Base-by-base conservation (phyloP, 129 eudicot genomes). In the Cynara cardunculus region DNA sequence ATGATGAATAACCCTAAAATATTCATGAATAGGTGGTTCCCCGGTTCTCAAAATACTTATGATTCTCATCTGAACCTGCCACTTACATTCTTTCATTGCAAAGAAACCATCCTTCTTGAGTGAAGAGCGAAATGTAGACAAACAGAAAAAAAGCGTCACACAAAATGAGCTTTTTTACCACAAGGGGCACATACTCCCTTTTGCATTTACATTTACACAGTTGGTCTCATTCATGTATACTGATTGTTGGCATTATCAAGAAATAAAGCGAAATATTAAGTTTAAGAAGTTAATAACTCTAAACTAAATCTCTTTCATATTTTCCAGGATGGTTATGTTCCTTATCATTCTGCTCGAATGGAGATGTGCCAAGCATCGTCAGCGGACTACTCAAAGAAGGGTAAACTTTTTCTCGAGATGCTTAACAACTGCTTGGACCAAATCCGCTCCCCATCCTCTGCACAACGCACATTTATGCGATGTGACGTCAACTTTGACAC, bases 301-400 rank as follows among this genome's bases (percentile, higher is more conserved):
- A 53, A 16, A 53, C 18, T 53, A 53, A 53, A 14, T 53, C 8
- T 53, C 19, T 53, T 53, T 53, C 22, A 24, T 24, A 64, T 64
- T 64, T 41, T 80, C 72, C 89, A 95, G 99, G 99, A 95, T 77
- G 99, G 99, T 70, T 95, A 95, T 77, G 99, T 95, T 34, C 99
- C 99, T 14, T 92, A 95, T 71, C 99, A 95, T 83, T 95, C 99
- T 14, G 99, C 99, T 5, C 85, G 99, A 84, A 90, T 95, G 7
- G 99, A 95, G 81, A 83, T 85, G 88, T 92, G 96, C 80, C 97
- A 87, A 75, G 87, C 97, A 84, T 89, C 99, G 81, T 89, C 99
- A 34, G 87, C 89, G 25, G 99, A 95, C 91, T 69, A 84, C 84
- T 90, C 99, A 39, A 92, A 84, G 59, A 90, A 85, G 82, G 99